These are phyloP conservation scores for Penicillium paxilli DNA, from an alignment of 495 filamentous ascomycete genomes.

Conservation along the genomic window DNA sequence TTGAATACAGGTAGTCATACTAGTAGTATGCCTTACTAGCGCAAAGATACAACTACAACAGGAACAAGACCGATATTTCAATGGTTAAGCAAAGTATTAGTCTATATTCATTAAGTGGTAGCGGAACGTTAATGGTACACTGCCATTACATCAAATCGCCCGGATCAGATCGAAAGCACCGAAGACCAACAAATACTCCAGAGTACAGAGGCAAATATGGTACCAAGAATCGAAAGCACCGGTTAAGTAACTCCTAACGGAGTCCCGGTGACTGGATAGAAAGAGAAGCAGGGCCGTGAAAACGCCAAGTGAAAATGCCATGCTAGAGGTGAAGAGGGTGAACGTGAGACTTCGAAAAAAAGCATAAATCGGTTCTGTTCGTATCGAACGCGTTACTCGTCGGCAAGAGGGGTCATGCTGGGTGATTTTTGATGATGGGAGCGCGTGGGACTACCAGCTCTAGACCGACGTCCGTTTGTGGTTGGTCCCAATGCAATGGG, in stretches of 20 bases:
- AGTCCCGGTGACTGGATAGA: neutral
- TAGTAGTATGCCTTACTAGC: no score
- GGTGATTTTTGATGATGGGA: constrained; percentile 45
- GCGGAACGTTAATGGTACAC: constrained; percentile 24
- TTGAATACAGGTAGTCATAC: no score
- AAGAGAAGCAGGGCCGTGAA: constrained; percentile 2
- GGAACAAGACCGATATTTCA: neutral
- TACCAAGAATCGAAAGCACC: constrained; percentile 26
- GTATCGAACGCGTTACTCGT: constrained; percentile 37
- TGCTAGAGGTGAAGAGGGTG: constrained; percentile 9
- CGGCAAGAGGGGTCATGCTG: constrained; percentile 37
- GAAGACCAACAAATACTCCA: constrained; percentile 27
- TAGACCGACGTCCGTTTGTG: constrained; percentile 45
- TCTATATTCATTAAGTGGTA: constrained; percentile 26
- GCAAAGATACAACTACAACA: no score
- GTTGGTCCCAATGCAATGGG: constrained; percentile 44
- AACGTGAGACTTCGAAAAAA: constrained; percentile 4
- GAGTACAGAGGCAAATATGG: constrained; percentile 28
- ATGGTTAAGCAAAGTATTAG: constrained; percentile 20
- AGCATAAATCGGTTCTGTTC: constrained; percentile 18
- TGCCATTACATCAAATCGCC: constrained; percentile 25
- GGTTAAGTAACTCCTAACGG: neutral
- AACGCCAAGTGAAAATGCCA: constrained; percentile 28
- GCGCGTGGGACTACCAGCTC: constrained; percentile 46
- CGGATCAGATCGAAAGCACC: constrained; percentile 22